phyloP scores from a whole-genome alignment of 805 yeast genomes.

The Candida loeiensis region DNA sequence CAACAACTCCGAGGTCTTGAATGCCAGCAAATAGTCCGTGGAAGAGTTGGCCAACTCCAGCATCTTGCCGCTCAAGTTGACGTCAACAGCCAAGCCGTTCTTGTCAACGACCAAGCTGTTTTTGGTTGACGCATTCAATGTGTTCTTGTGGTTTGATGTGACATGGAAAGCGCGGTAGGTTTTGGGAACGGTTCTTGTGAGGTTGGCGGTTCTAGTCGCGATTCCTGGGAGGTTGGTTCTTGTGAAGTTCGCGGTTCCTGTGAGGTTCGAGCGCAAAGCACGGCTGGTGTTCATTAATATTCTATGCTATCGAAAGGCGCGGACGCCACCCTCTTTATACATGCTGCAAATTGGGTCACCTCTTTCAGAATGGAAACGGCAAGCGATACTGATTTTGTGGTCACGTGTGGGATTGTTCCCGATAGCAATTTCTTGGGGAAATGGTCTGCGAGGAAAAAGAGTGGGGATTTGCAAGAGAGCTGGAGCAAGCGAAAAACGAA shows the following conservation, averaged over 20 bases:
- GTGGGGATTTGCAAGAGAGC: not conserved
- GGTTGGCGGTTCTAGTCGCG: not conserved
- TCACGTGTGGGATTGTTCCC: not conserved
- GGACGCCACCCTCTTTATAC: not conserved
- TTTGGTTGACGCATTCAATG: slow-evolving; percentile 9
- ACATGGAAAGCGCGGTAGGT: slow-evolving; percentile 16
- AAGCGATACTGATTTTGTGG: slow-evolving; percentile 2
- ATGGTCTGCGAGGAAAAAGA: not conserved
- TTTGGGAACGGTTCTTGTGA: not conserved
- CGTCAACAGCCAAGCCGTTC: not conserved
- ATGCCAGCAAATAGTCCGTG: slow-evolving; percentile 46
- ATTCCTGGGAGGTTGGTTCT: no score
- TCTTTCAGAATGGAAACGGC: slow-evolving; percentile 1
- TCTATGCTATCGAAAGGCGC: not conserved
- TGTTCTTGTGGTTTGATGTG: slow-evolving; percentile 20
- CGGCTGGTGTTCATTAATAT: slow-evolving; percentile 3
- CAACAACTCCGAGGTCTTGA: slow-evolving; percentile 53
- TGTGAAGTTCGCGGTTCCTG: no score
- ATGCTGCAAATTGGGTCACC: not conserved
- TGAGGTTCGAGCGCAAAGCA: slow-evolving; percentile 5
- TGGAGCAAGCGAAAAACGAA: no score
- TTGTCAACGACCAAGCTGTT: slow-evolving; percentile 2
- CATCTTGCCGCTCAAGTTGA: not conserved
- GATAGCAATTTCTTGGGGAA: not conserved
- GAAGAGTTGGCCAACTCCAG: slow-evolving; percentile 1